Evolutionary conservation across 768 basidiomycete genomes (phyloP).

Genomic region (Hericium erinaceus): DNA sequence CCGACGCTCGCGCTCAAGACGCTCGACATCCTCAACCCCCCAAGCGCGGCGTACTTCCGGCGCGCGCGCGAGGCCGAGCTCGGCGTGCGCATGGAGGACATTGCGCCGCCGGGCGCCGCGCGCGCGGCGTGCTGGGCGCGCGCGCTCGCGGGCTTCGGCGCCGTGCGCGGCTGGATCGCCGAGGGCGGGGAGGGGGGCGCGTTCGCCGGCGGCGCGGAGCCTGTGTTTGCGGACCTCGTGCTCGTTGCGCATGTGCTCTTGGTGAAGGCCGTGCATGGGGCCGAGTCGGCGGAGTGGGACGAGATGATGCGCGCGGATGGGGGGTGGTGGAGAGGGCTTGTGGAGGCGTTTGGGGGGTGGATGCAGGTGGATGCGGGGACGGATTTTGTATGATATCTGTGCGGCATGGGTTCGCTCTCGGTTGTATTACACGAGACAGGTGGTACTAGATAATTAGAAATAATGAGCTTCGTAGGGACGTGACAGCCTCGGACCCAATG

Average conservation of each 20-base stretch:
- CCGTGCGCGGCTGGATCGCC: background rate
- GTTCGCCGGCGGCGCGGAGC: background rate
- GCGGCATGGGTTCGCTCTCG: no score
- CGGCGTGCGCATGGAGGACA: background rate
- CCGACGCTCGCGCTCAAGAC: background rate
- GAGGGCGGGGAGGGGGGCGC: background rate
- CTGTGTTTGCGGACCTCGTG: background rate
- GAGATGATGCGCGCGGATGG: background rate
- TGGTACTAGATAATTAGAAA: no score
- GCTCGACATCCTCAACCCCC: background rate
- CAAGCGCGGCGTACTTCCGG: background rate
- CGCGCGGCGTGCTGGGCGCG: background rate
- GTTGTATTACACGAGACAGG: no score
- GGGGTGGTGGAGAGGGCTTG: background rate
- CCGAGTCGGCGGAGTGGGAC: background rate
- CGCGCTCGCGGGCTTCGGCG: background rate
- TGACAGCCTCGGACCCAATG: no score
- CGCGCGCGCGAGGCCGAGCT: background rate
- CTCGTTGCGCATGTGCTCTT: background rate
- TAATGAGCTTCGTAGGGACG: no score
- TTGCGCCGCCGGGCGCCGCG: background rate
- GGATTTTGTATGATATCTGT: no score
- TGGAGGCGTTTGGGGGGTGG: background rate
- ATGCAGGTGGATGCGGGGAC: background rate
- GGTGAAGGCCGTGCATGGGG: slow-evolving; percentile 1